Percentiles rank a stretch among this genome's conserved stretches.
Evolutionary conservation across 768 basidiomycete species (phyloP).

Genomic region (Macrolepiota albuminosa): DNA sequence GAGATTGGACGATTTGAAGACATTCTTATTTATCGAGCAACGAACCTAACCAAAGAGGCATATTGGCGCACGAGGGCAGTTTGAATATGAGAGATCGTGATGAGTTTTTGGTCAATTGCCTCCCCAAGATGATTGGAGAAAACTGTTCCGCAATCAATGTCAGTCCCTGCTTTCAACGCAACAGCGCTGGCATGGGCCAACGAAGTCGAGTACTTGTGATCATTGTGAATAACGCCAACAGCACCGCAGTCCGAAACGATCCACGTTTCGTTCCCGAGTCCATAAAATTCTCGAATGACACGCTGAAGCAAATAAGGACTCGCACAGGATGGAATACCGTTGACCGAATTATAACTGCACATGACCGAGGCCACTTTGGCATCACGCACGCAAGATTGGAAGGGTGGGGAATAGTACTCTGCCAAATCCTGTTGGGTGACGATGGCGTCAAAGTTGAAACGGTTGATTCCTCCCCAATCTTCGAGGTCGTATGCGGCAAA

Average conservation of each 20-base stretch:
- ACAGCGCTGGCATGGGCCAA: conserved; percentile 42
- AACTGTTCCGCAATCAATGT: conserved; percentile 55
- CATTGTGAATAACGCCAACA: conserved; percentile 43
- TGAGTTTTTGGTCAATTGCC: no score
- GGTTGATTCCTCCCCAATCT: conserved; percentile 45
- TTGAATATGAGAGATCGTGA: no score
- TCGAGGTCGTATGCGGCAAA: conserved; percentile 59
- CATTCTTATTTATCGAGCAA: no score
- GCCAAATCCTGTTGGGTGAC: conserved; percentile 51
- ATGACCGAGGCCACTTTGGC: no score
- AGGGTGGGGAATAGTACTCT: conserved; percentile 50
- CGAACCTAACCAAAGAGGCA: conserved; percentile 46
- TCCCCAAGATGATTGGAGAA: no score
- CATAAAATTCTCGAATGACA: conserved; percentile 48
- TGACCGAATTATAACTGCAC: no score
- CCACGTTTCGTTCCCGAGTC: conserved; percentile 48
- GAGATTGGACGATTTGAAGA: neutral
- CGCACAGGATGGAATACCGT: conserved; percentile 53
- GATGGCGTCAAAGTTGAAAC: conserved; percentile 48
- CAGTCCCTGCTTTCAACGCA: conserved; percentile 50
- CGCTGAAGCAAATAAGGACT: conserved; percentile 47
- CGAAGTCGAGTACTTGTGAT: conserved; percentile 43
- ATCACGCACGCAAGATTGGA: conserved; percentile 55
- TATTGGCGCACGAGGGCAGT: conserved; percentile 45
- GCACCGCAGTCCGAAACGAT: conserved; percentile 58